Base-by-base conservation (phyloP, 2,329 filamentous ascomycete species). In the Fusarium robinianum region DNA sequence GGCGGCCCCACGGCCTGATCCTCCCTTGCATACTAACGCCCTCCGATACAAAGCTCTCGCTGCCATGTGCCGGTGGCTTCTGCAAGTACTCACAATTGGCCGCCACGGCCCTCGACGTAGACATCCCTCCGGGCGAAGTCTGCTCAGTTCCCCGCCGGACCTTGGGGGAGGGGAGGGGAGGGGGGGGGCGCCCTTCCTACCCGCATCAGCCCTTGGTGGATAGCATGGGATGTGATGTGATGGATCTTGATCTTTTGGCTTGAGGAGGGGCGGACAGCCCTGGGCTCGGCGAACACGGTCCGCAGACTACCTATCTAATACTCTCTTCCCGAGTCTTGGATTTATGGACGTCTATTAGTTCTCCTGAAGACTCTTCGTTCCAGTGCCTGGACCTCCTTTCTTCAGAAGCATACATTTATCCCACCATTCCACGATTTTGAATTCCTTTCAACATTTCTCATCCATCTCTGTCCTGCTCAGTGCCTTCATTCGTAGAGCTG, bases 371-470 rank as follows among this genome's bases (percentile, higher is more conserved):
- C 47, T 51, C 58, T 63, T 53, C 68, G 66, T 71, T 68, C 68
- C 68, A 71, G 67, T 69, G 60, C 46, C 45, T 49, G 53, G 34
- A 51, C 58, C 53, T 64, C 57, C 60, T 58, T 64, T 64, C 59
- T 49, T 54, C 59, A 60, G 58, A 57, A 63, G 61, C 62, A 63
- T 70, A 70, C 67, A 68, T 69, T 57, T 70, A 70, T 68, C 64
- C 65, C 65, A 64, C 65, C 66, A 70, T 69, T 70, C 68, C 68
- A 68, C 68, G 61, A n/a, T 63, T 61, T 64, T 63, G 64, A 71
- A 72, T 71, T 71, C 69, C 69, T 71, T 52, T 58, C 67, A 70
- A 58, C 69, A 71, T 72, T 69, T 70, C 67, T 71, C 63, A 63
- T 65, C n/a, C 61, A 62, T 65, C 58, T 62, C 59, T 60, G 63